phyloP scores from a whole-genome alignment of 129 eudicot genomes.

The Gnaphalium uliginosum region DNA sequence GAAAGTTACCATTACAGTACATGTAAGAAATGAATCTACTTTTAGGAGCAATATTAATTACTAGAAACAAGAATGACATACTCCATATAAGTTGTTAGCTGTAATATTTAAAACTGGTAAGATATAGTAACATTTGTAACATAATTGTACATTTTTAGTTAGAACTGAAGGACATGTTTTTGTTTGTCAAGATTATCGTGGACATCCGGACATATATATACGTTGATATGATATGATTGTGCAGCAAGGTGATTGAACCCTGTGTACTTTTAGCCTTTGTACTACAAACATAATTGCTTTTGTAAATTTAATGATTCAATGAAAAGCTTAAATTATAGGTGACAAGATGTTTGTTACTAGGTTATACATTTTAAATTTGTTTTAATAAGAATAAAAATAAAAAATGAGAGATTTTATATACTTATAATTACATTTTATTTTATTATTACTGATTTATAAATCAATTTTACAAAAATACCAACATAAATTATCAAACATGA shows the following conservation, averaged over 20 bases:
- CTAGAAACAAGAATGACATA: too few relatives aligned
- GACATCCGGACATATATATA: slow-evolving; percentile 11
- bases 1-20: background rate
- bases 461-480: background rate
- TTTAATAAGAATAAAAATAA: too few relatives aligned
- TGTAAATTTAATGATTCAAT: background rate
- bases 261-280: slow-evolving; percentile 29
- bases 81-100: background rate
- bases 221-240: slow-evolving; percentile 21
- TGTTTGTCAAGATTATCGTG: slow-evolving; percentile 16
- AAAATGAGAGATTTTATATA: background rate
- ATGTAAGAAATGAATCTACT: too few relatives aligned
- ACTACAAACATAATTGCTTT: background rate
- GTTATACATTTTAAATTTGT: background rate
- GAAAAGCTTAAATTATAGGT: background rate
- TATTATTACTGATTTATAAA: too few relatives aligned
- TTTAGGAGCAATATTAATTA: too few relatives aligned
- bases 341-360: background rate
- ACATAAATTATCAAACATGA: background rate
- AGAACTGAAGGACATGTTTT: background rate
- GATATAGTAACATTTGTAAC: background rate
- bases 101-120: background rate
- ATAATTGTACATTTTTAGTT: background rate
- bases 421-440: background rate
- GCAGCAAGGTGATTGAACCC: slow-evolving; percentile 20